Base-by-base conservation (phyloP, 768 basidiomycete species). In the Megacollybia marginata region DNA sequence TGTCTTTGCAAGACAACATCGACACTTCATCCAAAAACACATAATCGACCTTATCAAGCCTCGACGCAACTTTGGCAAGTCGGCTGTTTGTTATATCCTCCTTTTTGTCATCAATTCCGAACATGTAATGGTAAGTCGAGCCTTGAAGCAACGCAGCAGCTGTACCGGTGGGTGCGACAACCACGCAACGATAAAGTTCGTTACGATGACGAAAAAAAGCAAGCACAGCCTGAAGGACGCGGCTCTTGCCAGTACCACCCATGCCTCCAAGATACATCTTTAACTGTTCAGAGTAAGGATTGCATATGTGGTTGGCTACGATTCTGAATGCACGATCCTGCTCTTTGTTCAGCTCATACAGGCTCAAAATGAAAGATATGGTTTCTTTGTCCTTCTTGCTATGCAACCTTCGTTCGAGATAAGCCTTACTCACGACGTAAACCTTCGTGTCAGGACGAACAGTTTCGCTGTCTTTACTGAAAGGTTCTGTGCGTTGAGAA, bases 101-200 rank as follows among this genome's bases (percentile, higher is more conserved):
- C 2, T 6, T 2, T 36, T n/a, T 47, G 6, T 52, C 45, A 48
- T 49, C 48, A 1, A 70, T 56, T 4, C 65, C 61, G 7, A 70
- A 55, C 2, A 62, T 52, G 2, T 62, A 68, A 48, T 71, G 68
- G 48, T 69, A 68, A 2, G 70, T 72, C 0, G 62, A 65, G 0
- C 70, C 70, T 18, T 55, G 59, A 1, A 71, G n/a, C 0, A 65
- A 42, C 0, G 60, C 62, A 5, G 69, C 68, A 1, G 65, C 58
- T 7, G 63, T 52, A 0, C 68, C 68, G 9, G 67, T 70, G 2
- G 67, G 67, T 7, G 62, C 68, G 1, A 69, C 50, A 1, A 64
- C 48, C 2, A 57, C 42, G 20, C 65, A 59, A 0, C 59, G 23
- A 33, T 63, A 48, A 2, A 33, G 16, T 51, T 68, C 57, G 2